A percentile compares a stretch with the other conserved stretches of the same genome.
These are phyloP conservation scores for Zizania latifolia DNA, from an alignment of 176 grass and related monocot species.

Conservation along the genomic window DNA sequence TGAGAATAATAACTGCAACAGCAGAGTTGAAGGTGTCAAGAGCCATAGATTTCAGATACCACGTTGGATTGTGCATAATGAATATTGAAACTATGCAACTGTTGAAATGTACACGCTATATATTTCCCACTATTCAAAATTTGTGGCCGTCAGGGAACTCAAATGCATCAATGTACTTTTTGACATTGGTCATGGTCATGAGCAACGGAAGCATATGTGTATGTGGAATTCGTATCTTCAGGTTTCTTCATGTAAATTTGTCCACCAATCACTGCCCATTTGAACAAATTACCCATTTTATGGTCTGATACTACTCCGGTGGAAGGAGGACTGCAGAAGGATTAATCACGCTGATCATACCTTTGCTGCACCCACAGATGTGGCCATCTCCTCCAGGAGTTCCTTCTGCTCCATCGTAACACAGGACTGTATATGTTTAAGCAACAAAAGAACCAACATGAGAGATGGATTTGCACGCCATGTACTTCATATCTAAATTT, in stretches of 20 bases:
- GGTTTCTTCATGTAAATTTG: constrained; percentile 14
- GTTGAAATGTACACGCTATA: neutral
- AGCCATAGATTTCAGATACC: too few species aligned
- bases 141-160: neutral
- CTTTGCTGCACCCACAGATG: constrained; percentile 31
- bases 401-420: constrained; percentile 79
- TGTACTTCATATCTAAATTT: neutral
- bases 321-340: neutral
- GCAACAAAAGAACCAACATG: neutral
- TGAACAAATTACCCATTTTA: neutral
- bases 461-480: neutral
- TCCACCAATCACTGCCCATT: neutral
- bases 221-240: neutral
- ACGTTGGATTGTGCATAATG: neutral
- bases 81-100: neutral
- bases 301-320: neutral
- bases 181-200: neutral
- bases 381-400: constrained; percentile 80
- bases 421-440: constrained; percentile 46
- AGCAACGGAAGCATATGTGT: neutral
- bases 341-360: neutral
- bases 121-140: constrained; percentile 24
- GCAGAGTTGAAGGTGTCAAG: too few species aligned
- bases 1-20: too few species aligned
- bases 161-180: neutral